Evolutionary conservation across 2,329 filamentous ascomycete genomes (phyloP), one percentile per base, ranked within the genome.

Genomic region (Plenodomus lindquistii): DNA sequence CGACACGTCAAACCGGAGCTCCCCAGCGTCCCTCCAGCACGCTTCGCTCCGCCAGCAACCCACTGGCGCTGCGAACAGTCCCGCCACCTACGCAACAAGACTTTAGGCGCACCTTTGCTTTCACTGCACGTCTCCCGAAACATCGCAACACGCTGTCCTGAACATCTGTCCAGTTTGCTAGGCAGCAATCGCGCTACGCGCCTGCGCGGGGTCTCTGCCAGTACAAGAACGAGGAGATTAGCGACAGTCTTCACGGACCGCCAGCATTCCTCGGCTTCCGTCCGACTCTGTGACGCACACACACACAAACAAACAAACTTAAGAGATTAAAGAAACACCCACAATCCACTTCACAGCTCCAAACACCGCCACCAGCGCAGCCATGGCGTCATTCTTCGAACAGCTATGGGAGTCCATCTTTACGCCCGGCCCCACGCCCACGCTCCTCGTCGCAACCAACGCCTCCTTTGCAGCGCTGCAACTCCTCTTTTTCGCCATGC

Each of bases 351-450:
- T 31, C 27, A 7, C 10, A 7, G 11, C 4, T 8, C 20, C 37
- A 37, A 35, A 37, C 36, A 21, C 31, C 40, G 24, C 48, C 22
- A 34, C 42, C 47, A 31, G 40, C 37, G 22, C 34, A 31, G 56
- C 27, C 47, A 74, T 74, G 76, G 70, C 75, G 27, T 59, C 67
- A 60, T 86, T 86, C 73, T 65, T 95, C 54, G 80, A 85, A 67
- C 84, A 92, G 60, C 87, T 97, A 52, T 96, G 91, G 88, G 83
- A 88, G 69, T 95, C 90, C 67, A 86, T 97, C 79, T 97, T 97
- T 81, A 94, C 88, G 4, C 89, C 93, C 1, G 94, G 94, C 48
- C 85, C 93, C 39, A 97, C 92, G 1, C 90, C 90, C 13, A 89
- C 89, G 40, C 85, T 99, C 56, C 82, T 97, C 47, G 77, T 92